Conservation (phyloP, 176 grass and related monocot genomes). For the Zea luxurians region DNA sequence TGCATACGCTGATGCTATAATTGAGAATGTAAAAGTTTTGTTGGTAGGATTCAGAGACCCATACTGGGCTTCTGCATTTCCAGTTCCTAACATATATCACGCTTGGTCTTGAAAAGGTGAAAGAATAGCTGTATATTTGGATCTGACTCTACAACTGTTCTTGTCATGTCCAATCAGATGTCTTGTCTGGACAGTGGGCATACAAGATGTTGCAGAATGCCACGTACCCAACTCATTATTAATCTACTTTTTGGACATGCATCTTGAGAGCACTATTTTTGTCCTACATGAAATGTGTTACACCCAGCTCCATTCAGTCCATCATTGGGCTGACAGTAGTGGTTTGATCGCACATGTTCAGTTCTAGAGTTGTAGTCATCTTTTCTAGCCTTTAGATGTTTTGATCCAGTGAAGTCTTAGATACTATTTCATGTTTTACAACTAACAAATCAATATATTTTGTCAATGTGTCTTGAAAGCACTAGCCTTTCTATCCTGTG, state of each 20-base stretch:
- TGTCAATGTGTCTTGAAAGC: no score
- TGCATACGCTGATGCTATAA: not conserved
- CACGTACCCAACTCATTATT: no score
- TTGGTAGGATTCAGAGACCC: slow-evolving; percentile 9
- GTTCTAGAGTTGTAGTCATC: not conserved
- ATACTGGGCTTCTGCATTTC: not conserved
- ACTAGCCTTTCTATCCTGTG: no score
- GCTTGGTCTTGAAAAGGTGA: not conserved
- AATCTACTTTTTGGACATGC: no score
- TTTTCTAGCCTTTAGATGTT: not conserved
- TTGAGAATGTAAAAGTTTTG: not conserved
- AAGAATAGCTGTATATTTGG: not conserved
- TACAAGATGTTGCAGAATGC: no score
- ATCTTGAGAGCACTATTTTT: no score
- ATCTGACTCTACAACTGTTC: not conserved
- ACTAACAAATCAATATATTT: no score
- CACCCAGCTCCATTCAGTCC: no score
- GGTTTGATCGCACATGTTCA: no score
- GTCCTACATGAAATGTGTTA: not conserved
- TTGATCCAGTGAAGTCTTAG: not conserved
- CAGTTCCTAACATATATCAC: not conserved
- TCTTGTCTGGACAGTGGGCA: not conserved
- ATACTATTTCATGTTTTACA: no score
- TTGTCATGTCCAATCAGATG: not conserved
- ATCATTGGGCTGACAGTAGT: no score